These are phyloP conservation scores for Suhomyces choctaworum DNA, from an alignment of 1,139 yeast genomes.

Conservation along the genomic window DNA sequence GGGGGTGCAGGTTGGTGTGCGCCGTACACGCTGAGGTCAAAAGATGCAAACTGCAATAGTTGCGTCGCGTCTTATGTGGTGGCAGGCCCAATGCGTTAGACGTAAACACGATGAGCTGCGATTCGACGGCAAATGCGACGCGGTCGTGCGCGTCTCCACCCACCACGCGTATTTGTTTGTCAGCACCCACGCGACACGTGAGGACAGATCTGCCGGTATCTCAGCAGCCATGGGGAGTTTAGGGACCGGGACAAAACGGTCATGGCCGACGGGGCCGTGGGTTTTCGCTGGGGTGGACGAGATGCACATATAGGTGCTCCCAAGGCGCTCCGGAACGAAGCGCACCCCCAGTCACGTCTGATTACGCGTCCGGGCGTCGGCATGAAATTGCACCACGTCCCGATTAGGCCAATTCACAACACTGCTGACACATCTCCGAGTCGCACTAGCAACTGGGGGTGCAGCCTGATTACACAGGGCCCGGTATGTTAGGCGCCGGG, in stretches of 20 bases:
- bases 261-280: no score
- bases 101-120: conserved; percentile 6
- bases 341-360: no score
- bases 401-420: background rate
- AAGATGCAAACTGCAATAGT: background rate
- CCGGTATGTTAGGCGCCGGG: no score
- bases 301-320: no score
- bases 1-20: background rate
- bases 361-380: no score
- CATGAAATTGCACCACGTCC: conserved; percentile 5
- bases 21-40: background rate
- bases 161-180: background rate
- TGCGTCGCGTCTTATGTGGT: conserved; percentile 8
- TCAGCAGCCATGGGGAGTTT: no score
- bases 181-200: background rate
- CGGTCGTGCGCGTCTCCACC: background rate
- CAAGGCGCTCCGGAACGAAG: no score
- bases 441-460: conserved; percentile 2
- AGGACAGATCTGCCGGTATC: background rate
- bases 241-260: no score
- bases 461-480: no score
- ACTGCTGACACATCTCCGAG: conserved; percentile 7
- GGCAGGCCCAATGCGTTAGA: conserved; percentile 5
- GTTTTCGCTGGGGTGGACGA: no score
- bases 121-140: background rate